Evolutionary conservation across 495 filamentous ascomycete genomes (phyloP), one percentile per base, ranked within the genome.

Genomic region (Penicillium manginii): DNA sequence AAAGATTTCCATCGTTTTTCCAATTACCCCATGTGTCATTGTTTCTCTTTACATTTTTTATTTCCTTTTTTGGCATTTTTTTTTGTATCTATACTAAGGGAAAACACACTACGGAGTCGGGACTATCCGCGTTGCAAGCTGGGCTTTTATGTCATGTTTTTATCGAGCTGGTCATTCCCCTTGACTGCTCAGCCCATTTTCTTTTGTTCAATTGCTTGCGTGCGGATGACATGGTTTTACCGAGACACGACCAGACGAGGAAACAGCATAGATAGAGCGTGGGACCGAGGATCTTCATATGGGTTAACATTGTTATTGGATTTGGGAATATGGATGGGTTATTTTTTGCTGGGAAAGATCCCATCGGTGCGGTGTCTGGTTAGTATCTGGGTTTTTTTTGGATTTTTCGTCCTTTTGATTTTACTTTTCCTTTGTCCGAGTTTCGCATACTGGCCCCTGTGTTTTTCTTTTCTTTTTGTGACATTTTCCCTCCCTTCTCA

Each of bases 61-160:
- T n/a, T 61, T 60, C 59, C 55, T 31, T 57, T 61, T 54, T 48
- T 63, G 59, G 52, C 53, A 66, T 67, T 48, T 65, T 64, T 64
- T 43, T 64, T 60, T 72, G 62, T 73, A 67, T 57, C 55, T 61
- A 67, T 68, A 64, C 58, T 56, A 54, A 58, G 65, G 64, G 66
- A 59, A 59, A 51, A 59, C 60, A 60, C 69, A 63, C 62, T 68
- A 68, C 67, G 75, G 72, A 74, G 73, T 75, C 66, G 62, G 66
- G 64, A 60, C 49, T 62, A 59, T 65, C 66, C 51, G 58, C 56
- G 55, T 62, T 62, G 52, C 59, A 39, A 43, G 50, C 49, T 42
- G 53, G 49, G 45, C 22, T 50, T 62, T 54, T 45, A 57, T 56
- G 4, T 29, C 46, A 50, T 60, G 52, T 50, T 59, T 64, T 60